Evolutionary conservation across 23 red algal species (phyloP).

Genomic region (Gracilaria domingensis): DNA sequence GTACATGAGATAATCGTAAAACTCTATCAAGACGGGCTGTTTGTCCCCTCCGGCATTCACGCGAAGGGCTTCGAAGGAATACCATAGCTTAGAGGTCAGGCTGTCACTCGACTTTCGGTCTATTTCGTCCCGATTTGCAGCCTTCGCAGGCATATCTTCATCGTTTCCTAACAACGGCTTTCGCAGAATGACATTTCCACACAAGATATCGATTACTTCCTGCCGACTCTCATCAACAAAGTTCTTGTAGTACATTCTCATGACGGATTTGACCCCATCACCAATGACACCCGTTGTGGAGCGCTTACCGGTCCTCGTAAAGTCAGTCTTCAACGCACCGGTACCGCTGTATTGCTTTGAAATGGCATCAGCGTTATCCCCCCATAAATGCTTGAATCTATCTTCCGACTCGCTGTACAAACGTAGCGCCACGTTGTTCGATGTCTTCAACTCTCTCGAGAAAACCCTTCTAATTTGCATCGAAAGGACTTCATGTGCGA

Average conservation of each 20-base stretch:
- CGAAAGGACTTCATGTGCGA: conserved; percentile 64
- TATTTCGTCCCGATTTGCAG: neutral
- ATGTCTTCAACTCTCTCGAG: neutral
- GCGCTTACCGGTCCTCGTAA: conserved; percentile 94
- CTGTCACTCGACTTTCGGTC: neutral
- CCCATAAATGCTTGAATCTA: conserved; percentile 91
- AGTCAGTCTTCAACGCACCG: conserved; percentile 95
- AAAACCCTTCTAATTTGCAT: conserved; percentile 72
- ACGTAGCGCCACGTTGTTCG: conserved; percentile 21
- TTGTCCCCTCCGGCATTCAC: conserved; percentile 84
- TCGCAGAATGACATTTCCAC: conserved; percentile 78
- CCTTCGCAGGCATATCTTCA: neutral
- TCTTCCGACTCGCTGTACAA: conserved; percentile 80
- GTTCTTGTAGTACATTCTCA: conserved; percentile 99
- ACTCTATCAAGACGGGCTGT: conserved; percentile 68
- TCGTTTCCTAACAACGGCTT: conserved; percentile 1
- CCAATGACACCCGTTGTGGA: conserved; percentile 91
- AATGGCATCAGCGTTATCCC: conserved; percentile 93
- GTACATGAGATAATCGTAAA: conserved; percentile 69
- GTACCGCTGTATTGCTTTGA: conserved; percentile 98
- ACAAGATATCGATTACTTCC: conserved; percentile 90
- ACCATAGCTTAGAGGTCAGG: conserved; percentile 31
- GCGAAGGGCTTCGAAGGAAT: conserved; percentile 68
- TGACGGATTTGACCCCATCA: conserved; percentile 95
- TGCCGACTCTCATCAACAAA: conserved; percentile 99